A percentile compares a stretch with the other conserved stretches of the same genome.
These are phyloP conservation scores for Hortiboletus flavorubellus DNA, from an alignment of 768 basidiomycete genomes.

Conservation along the genomic window DNA sequence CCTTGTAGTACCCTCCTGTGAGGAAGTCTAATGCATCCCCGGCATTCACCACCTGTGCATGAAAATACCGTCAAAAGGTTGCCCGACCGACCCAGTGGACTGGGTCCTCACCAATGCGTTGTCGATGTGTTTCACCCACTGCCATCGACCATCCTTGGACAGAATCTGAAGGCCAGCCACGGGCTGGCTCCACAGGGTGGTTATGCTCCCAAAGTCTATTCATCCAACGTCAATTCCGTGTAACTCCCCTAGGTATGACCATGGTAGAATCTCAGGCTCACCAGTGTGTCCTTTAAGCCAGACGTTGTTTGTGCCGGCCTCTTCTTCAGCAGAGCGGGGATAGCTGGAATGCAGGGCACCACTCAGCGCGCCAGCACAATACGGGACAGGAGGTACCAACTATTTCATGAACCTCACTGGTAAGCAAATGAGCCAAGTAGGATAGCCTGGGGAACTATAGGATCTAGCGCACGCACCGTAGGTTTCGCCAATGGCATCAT, in stretches of 20 bases:
- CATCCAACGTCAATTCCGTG: not conserved
- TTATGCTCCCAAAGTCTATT: slow-evolving; percentile 52
- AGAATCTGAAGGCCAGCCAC: slow-evolving; percentile 57
- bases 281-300: slow-evolving; percentile 63
- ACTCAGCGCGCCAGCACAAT: not conserved
- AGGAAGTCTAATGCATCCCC: slow-evolving; percentile 60
- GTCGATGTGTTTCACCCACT: slow-evolving; percentile 55
- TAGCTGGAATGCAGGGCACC: slow-evolving; percentile 33
- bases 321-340: slow-evolving; percentile 48
- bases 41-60: slow-evolving; percentile 53
- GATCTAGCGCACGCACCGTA: slow-evolving; percentile 37
- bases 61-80: not conserved
- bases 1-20: slow-evolving; percentile 57
- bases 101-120: slow-evolving; percentile 46
- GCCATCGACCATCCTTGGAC: slow-evolving; percentile 49
- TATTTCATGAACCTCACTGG: slow-evolving; percentile 68
- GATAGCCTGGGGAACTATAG: not conserved
- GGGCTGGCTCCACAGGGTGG: slow-evolving; percentile 60
- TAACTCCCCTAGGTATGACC: too few species aligned
- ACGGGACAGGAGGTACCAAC: slow-evolving; percentile 30
- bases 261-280: slow-evolving; percentile 11
- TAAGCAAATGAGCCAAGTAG: not conserved
- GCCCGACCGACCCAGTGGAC: not conserved
- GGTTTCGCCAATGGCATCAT: slow-evolving; percentile 39
- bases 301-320: slow-evolving; percentile 49